Base-by-base conservation (phyloP, 495 filamentous ascomycete species). In the Pyrenula aspistea region DNA sequence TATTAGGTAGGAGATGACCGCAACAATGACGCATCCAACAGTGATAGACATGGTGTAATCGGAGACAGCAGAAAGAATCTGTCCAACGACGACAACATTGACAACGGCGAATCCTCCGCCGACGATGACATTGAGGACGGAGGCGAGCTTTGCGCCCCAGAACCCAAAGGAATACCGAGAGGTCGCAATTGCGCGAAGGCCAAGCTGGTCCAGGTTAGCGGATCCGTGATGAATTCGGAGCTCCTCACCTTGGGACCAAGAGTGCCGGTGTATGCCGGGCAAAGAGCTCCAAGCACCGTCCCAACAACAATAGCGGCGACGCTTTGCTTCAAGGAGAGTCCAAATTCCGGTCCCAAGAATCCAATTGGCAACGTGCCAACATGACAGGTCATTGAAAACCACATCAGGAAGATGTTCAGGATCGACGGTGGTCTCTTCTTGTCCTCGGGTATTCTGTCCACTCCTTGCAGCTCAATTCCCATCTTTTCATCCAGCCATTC, bases 1-100 rank as follows among this genome's bases (percentile, higher is more conserved):
- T 58, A 85, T 74, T 49, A 80, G 55, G 31, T 84, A 71, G 51
- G 73, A 67, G 47, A 85, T 59, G 25, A 81, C 61, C 2, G 76
- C 73, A 54, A 77, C 65, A 55, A 79, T 77, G 24, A 78, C 62
- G 50, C 74, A 68, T 20, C 76, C 71, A 19, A 75, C 65, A 21
- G 62, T 68, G 51, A 74, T 61, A 3, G 67, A 68, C 53, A 73
- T 59, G 21, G 56, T 65, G 10, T 68, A 68, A 22, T 68, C 65
- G 0, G 69, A 71, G 0, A 72, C 70, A 0, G 65, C 69, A 49
- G 59, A 66, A 20, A 75, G 59, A 1, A 67, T 66, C 12, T 70
- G 61, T 10, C 72, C 72, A 19, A 67, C 71, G 2, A 70, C 71
- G 53, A 74, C 72, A 58, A 67, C 69, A 15, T 58, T 62, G 42